A percentile compares a stretch with the other conserved stretches of the same genome.
Conservation (phyloP, 2,329 filamentous ascomycete genomes). For the Hymenoscyphus infarciens region DNA sequence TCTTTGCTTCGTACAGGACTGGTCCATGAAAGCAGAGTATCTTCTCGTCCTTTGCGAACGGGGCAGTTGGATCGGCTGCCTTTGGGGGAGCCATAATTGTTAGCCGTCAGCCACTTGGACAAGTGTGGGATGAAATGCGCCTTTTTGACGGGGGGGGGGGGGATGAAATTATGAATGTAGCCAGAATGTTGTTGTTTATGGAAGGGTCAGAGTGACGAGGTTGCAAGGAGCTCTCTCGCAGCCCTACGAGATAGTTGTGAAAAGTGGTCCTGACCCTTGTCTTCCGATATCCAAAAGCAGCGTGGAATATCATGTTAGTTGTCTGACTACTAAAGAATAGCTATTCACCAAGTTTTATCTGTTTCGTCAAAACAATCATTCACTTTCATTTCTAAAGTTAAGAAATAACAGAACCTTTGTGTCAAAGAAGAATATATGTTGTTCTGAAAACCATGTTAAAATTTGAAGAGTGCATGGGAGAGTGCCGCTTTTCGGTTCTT, state of each 20-base stretch:
- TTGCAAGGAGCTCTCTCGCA: background rate
- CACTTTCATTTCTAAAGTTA: no score
- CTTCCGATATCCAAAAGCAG: background rate
- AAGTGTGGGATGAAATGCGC: background rate
- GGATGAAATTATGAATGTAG: background rate
- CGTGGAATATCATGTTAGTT: no score
- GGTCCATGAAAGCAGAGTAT: constrained; percentile 97
- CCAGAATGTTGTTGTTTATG: constrained; percentile 1
- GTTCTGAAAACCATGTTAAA: no score
- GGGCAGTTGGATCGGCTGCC: constrained; percentile 25
- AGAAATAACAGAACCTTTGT: no score
- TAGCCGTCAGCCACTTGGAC: background rate
- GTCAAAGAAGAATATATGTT: no score
- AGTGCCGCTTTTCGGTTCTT: no score
- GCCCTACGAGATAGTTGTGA: background rate
- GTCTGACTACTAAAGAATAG: no score
- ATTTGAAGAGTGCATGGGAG: no score
- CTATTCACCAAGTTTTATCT: no score
- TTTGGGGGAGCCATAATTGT: constrained; percentile 33
- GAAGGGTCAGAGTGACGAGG: background rate
- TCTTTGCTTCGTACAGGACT: constrained; percentile 95
- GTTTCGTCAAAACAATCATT: no score
- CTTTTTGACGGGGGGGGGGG: background rate
- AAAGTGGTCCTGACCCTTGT: background rate
- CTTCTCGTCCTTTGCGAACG: constrained; percentile 72